Conservation (phyloP, 2,329 filamentous ascomycete genomes). For the Sphaerulina vaccinii region DNA sequence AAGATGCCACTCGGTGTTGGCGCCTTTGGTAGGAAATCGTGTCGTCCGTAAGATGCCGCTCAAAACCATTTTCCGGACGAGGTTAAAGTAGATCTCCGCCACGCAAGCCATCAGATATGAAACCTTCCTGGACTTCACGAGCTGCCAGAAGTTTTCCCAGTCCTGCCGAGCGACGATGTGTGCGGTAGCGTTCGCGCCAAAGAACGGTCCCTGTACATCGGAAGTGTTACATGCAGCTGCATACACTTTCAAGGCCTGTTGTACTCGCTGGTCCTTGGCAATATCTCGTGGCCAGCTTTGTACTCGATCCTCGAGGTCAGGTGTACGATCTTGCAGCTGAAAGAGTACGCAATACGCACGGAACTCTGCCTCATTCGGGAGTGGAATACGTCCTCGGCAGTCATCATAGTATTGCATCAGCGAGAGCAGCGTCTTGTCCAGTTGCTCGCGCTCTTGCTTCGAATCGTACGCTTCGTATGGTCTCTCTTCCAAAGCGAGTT, state of each 20-base stretch:
- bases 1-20: slow-evolving; percentile 57
- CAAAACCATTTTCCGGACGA: slow-evolving; percentile 57
- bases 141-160: slow-evolving; percentile 57
- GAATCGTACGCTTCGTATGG: slow-evolving; percentile 53
- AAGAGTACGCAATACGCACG: slow-evolving; percentile 61
- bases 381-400: slow-evolving; percentile 48
- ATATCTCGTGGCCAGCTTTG: slow-evolving; percentile 56
- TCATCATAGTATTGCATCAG: slow-evolving; percentile 62
- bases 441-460: slow-evolving; percentile 63
- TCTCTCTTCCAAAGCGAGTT: slow-evolving; percentile 53
- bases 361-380: slow-evolving; percentile 63
- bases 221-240: slow-evolving; percentile 55
- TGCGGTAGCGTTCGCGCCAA: slow-evolving; percentile 42
- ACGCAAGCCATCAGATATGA: slow-evolving; percentile 65
- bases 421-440: slow-evolving; percentile 62
- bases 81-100: slow-evolving; percentile 62
- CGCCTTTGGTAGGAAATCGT: slow-evolving; percentile 12
- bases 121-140: slow-evolving; percentile 54
- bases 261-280: slow-evolving; percentile 52
- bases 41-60: slow-evolving; percentile 39
- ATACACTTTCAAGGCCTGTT: slow-evolving; percentile 58
- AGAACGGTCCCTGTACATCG: slow-evolving; percentile 53
- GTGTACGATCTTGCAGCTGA: slow-evolving; percentile 50
- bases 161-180: slow-evolving; percentile 59
- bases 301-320: slow-evolving; percentile 58